Evolutionary conservation across 2,329 filamentous ascomycete species (phyloP).

Genomic region (Alternaria sp.): DNA sequence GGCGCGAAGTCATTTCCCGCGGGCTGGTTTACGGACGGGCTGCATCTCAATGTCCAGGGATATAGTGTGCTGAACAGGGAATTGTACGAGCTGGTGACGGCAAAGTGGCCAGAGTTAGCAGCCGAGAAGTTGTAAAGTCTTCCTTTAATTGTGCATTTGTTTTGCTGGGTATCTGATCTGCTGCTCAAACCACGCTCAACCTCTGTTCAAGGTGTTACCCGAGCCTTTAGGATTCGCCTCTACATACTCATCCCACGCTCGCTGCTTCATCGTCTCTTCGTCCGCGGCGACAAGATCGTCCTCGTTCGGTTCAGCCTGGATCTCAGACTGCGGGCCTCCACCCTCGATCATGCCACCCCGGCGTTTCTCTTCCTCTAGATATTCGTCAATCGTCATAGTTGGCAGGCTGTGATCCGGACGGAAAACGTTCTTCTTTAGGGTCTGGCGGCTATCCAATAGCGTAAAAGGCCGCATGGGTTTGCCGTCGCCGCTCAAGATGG

Average conservation of each 20-base stretch:
- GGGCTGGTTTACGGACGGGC: slow-evolving; percentile 48
- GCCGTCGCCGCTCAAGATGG: slow-evolving; percentile 77
- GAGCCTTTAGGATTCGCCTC: slow-evolving; percentile 87
- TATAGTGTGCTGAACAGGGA: slow-evolving; percentile 37
- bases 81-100: slow-evolving; percentile 27
- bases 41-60: slow-evolving; percentile 45
- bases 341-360: slow-evolving; percentile 91
- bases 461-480: slow-evolving; percentile 93
- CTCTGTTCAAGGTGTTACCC: slow-evolving; percentile 84
- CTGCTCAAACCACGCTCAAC: slow-evolving; percentile 47
- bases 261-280: slow-evolving; percentile 87
- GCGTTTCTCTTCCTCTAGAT: slow-evolving; percentile 86
- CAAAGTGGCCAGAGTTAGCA: slow-evolving; percentile 42
- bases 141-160: neutral
- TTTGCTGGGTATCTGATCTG: slow-evolving; percentile 19
- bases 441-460: slow-evolving; percentile 76
- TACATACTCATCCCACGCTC: slow-evolving; percentile 92
- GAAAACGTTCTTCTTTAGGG: slow-evolving; percentile 82
- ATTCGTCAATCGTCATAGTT: slow-evolving; percentile 98
- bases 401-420: slow-evolving; percentile 89
- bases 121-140: slow-evolving; percentile 23
- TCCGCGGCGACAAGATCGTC: slow-evolving; percentile 90
- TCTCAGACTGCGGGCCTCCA: slow-evolving; percentile 76
- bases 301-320: slow-evolving; percentile 78
- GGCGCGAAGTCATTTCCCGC: slow-evolving; percentile 39